Base-by-base conservation (phyloP, 2,329 filamentous ascomycete species). In the Fusarium subtropicale region DNA sequence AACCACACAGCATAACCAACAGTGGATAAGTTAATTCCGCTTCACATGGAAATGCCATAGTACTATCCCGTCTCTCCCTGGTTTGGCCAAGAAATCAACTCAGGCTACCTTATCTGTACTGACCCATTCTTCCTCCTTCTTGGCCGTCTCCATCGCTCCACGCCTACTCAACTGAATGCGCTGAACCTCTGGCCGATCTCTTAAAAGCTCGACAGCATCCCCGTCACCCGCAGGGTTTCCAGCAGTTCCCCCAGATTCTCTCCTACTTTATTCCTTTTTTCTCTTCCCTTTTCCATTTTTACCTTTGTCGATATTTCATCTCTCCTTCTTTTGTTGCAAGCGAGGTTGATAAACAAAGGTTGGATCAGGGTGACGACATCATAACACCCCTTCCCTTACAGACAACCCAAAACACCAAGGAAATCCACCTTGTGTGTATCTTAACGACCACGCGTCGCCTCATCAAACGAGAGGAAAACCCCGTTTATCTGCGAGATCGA, bases 61-160 rank as follows among this genome's bases (percentile, higher is more conserved):
- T 18, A 44, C 10, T 46, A 44, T 57, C 59, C 48, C 65, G 59
- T 26, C 31, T 36, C 47, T 50, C 34, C 28, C 22, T 24, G 39
- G 51, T 33, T 45, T 56, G 33, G 45, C 47, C 64, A 61, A 71
- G 50, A 39, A 39, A 39, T 39, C n/a, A 39, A 39, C 36, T 58
- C 61, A 71, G 68, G 56, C 61, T 70, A 72, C 70, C 68, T 71
- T 70, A 72, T 71, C 68, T 71, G 61, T 63, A 65, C 61, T 60
- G 72, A 71, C 72, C 68, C 70, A 66, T 56, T 71, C 66, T 71
- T 74, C 65, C 66, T 64, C 64, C 47, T 53, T 68, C 56, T 69
- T 65, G 60, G 59, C 54, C 36, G 36, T 52, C 24, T 55, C 67
- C 67, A 70, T 39, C n/a, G 34, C 48, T 41, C 48, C 48, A 52